Conservation (phyloP, 345 rosid species). For the Hevea brasiliensis region DNA sequence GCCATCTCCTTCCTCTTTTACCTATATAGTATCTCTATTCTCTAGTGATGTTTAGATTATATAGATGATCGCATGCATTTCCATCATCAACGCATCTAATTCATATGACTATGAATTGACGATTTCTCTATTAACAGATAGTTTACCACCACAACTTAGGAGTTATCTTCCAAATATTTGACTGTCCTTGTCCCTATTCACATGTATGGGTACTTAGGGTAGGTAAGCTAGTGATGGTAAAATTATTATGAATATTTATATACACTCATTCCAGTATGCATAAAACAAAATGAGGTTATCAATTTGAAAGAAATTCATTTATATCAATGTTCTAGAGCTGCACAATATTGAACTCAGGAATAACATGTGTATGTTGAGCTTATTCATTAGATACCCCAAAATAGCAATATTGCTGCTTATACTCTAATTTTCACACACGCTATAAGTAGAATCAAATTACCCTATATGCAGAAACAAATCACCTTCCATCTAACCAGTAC, state of each 20-base stretch:
- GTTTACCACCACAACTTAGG: not conserved
- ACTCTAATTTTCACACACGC: not conserved
- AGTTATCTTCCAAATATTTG: not conserved
- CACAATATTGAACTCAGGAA: not conserved
- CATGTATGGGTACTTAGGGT: not conserved
- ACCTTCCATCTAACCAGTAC: not conserved
- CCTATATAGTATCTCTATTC: too few relatives aligned
- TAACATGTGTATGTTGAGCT: not conserved
- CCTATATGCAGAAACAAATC: not conserved
- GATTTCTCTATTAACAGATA: too few relatives aligned
- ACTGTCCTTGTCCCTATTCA: not conserved
- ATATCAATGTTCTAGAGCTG: not conserved
- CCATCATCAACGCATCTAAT: not conserved
- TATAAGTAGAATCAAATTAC: not conserved
- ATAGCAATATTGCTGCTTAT: not conserved
- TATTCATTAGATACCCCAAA: not conserved
- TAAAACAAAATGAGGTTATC: not conserved
- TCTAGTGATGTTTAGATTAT: not conserved
- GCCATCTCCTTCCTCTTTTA: slow-evolving; percentile 2
- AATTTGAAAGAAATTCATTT: not conserved
- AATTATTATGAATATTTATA: not conserved
- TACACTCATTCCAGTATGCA: not conserved
- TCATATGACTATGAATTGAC: not conserved
- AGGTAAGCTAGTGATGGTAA: not conserved
- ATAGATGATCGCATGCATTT: not conserved